Conservation (phyloP, 345 rosid genomes). For the Microthlaspi erraticum region DNA sequence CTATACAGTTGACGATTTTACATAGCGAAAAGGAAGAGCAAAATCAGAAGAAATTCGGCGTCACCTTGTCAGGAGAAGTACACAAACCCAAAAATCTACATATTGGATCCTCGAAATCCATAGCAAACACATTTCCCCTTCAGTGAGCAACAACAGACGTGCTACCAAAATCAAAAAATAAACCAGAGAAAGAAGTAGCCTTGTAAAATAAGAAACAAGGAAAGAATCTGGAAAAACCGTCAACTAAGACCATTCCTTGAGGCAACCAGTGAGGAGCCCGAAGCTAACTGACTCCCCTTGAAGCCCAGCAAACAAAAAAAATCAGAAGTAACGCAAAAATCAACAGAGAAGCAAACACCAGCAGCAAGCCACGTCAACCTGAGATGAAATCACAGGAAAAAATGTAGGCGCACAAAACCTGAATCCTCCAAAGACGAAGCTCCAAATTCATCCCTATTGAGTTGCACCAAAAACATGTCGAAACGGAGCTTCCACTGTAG, state of each 20-base stretch:
- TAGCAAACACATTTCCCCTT: not conserved
- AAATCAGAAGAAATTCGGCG: not conserved
- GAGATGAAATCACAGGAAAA: not conserved
- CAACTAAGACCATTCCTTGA: not conserved
- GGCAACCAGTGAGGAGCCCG: not conserved
- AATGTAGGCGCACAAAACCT: not conserved
- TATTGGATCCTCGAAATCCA: not conserved
- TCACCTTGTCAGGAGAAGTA: not conserved
- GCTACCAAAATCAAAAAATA: not conserved
- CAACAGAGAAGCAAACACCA: not conserved
- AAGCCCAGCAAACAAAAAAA: not conserved
- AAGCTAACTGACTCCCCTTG: slow-evolving; percentile 4
- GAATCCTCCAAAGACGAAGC: not conserved
- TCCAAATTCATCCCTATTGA: not conserved
- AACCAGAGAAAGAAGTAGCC: not conserved
- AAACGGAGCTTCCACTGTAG: not conserved
- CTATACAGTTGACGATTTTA: not conserved
- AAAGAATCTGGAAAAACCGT: not conserved
- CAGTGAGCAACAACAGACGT: not conserved
- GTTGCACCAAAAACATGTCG: not conserved
- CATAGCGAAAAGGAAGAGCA: not conserved
- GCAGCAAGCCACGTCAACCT: not conserved
- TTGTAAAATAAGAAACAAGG: not conserved
- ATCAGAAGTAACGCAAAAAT: not conserved
- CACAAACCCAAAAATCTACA: not conserved